phyloP scores from a whole-genome alignment of 2,329 filamentous ascomycete species.

The Parafenestella ontariensis region DNA sequence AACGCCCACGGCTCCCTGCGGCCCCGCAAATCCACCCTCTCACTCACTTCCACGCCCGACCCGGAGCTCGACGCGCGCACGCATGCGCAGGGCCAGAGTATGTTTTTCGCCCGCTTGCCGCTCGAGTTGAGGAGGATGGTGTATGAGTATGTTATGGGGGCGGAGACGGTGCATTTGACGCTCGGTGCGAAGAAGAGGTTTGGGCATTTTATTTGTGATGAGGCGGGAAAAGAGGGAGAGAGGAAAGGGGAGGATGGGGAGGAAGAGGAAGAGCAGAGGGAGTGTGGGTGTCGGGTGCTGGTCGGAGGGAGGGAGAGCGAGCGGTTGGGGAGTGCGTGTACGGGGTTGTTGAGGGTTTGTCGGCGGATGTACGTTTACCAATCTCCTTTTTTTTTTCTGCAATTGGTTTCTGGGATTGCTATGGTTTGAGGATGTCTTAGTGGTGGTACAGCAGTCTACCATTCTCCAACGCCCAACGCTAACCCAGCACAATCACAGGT shows the following conservation, averaged over 20 bases:
- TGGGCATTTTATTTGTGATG: conserved; percentile 43
- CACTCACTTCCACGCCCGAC: conserved; percentile 25
- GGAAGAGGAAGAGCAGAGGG: conserved; percentile 8
- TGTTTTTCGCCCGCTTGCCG: conserved; percentile 42
- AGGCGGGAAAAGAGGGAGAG: neutral
- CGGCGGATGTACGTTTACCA: conserved; percentile 33
- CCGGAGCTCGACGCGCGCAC: conserved; percentile 36
- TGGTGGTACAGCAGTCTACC: no score
- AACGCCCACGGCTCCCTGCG: conserved; percentile 1
- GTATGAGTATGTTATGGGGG: conserved; percentile 40
- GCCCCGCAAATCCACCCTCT: conserved; percentile 32
- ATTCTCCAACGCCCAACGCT: no score
- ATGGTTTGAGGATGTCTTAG: neutral
- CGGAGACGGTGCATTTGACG: conserved; percentile 40
- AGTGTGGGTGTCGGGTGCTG: conserved; percentile 40
- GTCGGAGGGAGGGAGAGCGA: conserved; percentile 31
- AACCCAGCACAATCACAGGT: conserved; percentile 27
- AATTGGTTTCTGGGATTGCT: no score
- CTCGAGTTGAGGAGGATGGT: conserved; percentile 41
- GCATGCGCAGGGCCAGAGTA: conserved; percentile 34
- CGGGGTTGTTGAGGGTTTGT: conserved; percentile 32
- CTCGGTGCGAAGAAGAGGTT: conserved; percentile 38
- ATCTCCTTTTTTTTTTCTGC: neutral
- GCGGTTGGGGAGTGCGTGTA: conserved; percentile 16
- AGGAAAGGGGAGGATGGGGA: conserved; percentile 4